Conservation (phyloP, 768 basidiomycete species). For the Neoboletus brunneissimus region DNA sequence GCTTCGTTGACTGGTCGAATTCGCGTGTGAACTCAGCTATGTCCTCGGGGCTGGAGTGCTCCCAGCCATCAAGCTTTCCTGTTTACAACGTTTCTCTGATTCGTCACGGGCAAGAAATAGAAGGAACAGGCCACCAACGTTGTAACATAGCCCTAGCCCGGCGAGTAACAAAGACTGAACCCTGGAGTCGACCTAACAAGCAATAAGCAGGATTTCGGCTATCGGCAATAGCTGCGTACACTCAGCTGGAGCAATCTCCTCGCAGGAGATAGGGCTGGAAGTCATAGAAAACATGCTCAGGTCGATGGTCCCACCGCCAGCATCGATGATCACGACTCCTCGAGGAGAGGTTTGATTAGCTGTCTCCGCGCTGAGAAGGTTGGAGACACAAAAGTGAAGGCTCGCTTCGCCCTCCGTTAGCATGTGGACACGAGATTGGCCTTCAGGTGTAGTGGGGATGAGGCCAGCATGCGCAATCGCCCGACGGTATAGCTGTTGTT, state of each 20-base stretch:
- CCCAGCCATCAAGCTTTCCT: constrained; percentile 6
- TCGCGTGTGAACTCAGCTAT: constrained; percentile 1
- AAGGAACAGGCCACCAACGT: constrained; percentile 21
- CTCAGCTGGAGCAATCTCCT: constrained; percentile 34
- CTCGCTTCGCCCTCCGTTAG: constrained; percentile 6
- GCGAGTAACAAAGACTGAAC: constrained; percentile 46
- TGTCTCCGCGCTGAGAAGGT: constrained; percentile 21
- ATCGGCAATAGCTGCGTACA: constrained; percentile 9
- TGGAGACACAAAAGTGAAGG: constrained; percentile 38
- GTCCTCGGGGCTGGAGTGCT: neutral
- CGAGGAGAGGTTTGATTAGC: constrained; percentile 20
- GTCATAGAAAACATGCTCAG: constrained; percentile 36
- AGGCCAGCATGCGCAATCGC: constrained; percentile 22
- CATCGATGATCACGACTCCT: constrained; percentile 33
- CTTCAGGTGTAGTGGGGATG: constrained; percentile 11
- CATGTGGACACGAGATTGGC: constrained; percentile 8
- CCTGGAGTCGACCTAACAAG: constrained; percentile 41
- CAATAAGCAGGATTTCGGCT: neutral
- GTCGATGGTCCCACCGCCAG: constrained; percentile 27
- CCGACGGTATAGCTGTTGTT: constrained; percentile 22
- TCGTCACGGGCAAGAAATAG: neutral
- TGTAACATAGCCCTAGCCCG: constrained; percentile 36
- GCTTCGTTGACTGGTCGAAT: constrained; percentile 6
- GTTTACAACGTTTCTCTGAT: neutral
- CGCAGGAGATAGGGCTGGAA: constrained; percentile 20